Evolutionary conservation across 2,329 filamentous ascomycete genomes (phyloP).

Genomic region (Torrubiellomyces zombiae): DNA sequence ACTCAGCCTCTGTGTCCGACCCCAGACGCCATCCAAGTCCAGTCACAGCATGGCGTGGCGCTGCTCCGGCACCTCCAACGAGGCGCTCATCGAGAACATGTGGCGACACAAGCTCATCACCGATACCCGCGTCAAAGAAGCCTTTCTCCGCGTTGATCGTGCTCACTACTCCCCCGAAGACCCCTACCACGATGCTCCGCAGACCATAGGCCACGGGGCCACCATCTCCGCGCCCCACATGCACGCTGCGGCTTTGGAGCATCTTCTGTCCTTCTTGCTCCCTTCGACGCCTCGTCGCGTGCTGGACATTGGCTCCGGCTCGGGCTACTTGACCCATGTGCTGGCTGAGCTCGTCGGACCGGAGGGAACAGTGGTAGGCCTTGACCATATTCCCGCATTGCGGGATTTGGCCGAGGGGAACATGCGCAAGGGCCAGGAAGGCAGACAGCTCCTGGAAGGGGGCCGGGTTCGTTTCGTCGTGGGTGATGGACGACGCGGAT

Average conservation of each 20-base stretch:
- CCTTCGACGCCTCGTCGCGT: constrained; percentile 28
- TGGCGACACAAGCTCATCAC: constrained; percentile 55
- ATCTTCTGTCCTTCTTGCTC: constrained; percentile 27
- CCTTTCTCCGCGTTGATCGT: constrained; percentile 79
- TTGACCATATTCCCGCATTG: constrained; percentile 57
- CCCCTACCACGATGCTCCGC: constrained; percentile 50
- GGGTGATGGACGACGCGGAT: constrained; percentile 58
- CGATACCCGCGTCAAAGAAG: constrained; percentile 54
- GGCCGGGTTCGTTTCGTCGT: constrained; percentile 56
- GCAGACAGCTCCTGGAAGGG: constrained; percentile 39
- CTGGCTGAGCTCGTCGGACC: constrained; percentile 58
- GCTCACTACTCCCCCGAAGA: constrained; percentile 58
- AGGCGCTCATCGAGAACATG: constrained; percentile 63
- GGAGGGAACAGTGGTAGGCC: constrained; percentile 41
- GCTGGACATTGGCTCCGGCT: constrained; percentile 60
- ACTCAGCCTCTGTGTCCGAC: constrained; percentile 3
- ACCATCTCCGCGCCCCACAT: constrained; percentile 46
- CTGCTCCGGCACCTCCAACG: constrained; percentile 60
- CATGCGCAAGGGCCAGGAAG: constrained; percentile 44
- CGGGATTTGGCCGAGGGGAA: constrained; percentile 46
- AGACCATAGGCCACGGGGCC: constrained; percentile 35
- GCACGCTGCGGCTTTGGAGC: constrained; percentile 37
- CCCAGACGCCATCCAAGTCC: too few relatives aligned
- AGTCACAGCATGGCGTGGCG: constrained; percentile 86
- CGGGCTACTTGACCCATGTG: constrained; percentile 76